phyloP scores from a whole-genome alignment of 768 basidiomycete genomes.

The Mycena latifolia region DNA sequence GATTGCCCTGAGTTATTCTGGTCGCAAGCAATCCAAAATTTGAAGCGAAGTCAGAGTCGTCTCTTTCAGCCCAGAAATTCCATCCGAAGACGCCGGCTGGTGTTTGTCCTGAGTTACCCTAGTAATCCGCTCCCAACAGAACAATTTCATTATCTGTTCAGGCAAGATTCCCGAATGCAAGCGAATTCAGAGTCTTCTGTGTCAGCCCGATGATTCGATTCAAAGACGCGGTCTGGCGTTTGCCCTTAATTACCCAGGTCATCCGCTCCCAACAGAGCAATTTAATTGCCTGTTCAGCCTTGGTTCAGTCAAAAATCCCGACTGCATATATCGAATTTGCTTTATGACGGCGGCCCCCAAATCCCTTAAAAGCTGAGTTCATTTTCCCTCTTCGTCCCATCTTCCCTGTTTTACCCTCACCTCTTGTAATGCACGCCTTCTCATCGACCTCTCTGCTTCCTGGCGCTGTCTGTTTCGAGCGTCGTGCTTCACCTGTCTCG shows the following conservation, averaged over 20 bases:
- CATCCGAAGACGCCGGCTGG: constrained; percentile 9
- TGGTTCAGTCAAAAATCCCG: constrained; percentile 4
- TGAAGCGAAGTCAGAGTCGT: constrained; percentile 7
- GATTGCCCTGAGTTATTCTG: neutral
- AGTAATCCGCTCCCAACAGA: constrained; percentile 4
- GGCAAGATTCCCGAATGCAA: neutral
- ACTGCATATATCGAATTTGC: neutral
- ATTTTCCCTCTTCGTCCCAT: no score
- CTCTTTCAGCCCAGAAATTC: constrained; percentile 10
- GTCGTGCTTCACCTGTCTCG: no score
- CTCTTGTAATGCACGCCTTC: no score
- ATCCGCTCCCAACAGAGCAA: constrained; percentile 6
- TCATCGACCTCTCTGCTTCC: no score
- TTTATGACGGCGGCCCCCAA: no score
- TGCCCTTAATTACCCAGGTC: constrained; percentile 1
- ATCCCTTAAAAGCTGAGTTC: no score
- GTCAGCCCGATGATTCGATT: neutral
- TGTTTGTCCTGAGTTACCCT: constrained; percentile 9
- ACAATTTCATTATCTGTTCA: constrained; percentile 1
- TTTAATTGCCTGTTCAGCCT: constrained; percentile 9
- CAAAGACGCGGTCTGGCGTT: constrained; percentile 4
- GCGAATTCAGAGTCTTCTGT: no score
- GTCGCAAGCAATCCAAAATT: constrained; percentile 7
- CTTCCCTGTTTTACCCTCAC: no score
- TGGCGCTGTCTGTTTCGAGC: no score